Evolutionary conservation across 2,329 filamentous ascomycete genomes (phyloP).

Genomic region (Cladophialophora exuberans): DNA sequence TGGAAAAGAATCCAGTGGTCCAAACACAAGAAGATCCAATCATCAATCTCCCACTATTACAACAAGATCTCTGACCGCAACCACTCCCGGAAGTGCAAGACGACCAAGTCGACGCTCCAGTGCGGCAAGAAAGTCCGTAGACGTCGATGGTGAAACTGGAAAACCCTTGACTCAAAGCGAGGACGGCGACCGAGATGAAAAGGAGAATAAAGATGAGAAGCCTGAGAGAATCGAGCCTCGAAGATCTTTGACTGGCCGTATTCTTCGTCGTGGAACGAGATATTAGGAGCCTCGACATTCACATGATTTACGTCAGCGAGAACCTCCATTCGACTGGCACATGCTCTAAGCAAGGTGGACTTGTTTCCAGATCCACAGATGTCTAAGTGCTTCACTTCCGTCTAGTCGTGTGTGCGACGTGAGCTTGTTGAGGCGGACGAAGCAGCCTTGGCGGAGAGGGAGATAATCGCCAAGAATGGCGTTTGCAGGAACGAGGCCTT

Average conservation of each 20-base stretch:
- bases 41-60: conserved; percentile 26
- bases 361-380: no score
- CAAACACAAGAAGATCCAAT: conserved; percentile 3
- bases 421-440: no score
- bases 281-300: not conserved
- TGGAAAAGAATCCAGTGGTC: conserved; percentile 12
- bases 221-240: conserved; percentile 15
- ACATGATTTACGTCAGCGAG: no score
- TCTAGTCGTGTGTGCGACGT: no score
- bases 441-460: no score
- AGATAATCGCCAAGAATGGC: no score
- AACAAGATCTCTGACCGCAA: conserved; percentile 18
- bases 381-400: no score
- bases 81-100: conserved; percentile 20
- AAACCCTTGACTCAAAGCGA: not conserved
- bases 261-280: conserved; percentile 15
- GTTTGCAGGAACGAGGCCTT: no score
- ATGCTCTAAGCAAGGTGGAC: no score
- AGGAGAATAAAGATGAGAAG: conserved; percentile 19
- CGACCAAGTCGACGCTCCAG: conserved; percentile 25
- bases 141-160: conserved; percentile 10
- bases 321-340: no score
- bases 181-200: conserved; percentile 11
- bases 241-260: conserved; percentile 16
- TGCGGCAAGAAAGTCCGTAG: conserved; percentile 18